Percentiles rank a stretch among this genome's conserved stretches.
Evolutionary conservation across 2,329 filamentous ascomycete genomes (phyloP).

Genomic region (Alternaria rosae): DNA sequence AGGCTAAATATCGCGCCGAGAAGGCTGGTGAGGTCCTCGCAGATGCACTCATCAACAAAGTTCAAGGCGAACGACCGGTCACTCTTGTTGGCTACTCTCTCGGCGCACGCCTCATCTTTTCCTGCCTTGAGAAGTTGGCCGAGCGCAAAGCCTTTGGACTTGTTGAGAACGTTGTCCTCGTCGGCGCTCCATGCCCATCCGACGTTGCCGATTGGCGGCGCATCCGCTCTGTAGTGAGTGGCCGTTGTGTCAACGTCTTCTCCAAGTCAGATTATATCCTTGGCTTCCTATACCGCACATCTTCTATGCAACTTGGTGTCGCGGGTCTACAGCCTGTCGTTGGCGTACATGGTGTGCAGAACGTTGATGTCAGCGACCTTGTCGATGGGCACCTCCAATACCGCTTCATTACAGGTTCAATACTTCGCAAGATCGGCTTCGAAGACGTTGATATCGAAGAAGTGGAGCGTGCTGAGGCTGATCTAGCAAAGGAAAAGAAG

Average conservation of each 20-base stretch:
- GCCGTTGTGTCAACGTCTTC: slow-evolving; percentile 86
- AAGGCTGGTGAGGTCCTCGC: slow-evolving; percentile 83
- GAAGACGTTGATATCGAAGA: slow-evolving; percentile 58
- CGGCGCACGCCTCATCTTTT: slow-evolving; percentile 82
- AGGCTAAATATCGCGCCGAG: slow-evolving; percentile 77
- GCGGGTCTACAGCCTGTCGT: slow-evolving; percentile 80
- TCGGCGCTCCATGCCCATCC: slow-evolving; percentile 81
- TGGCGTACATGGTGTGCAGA: slow-evolving; percentile 70
- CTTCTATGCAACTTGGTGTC: slow-evolving; percentile 81
- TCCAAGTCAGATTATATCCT: slow-evolving; percentile 88
- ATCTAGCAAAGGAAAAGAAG: slow-evolving; percentile 55
- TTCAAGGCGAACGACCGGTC: slow-evolving; percentile 82
- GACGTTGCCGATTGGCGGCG: slow-evolving; percentile 75
- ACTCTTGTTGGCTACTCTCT: slow-evolving; percentile 83
- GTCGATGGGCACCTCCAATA: slow-evolving; percentile 62
- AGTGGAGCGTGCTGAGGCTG: slow-evolving; percentile 57
- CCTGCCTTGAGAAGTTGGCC: slow-evolving; percentile 78
- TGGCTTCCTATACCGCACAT: slow-evolving; percentile 85
- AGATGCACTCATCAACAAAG: slow-evolving; percentile 80
- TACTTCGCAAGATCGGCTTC: slow-evolving; percentile 62
- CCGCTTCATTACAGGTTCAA: slow-evolving; percentile 58
- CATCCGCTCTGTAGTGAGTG: slow-evolving; percentile 79
- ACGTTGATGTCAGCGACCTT: slow-evolving; percentile 61
- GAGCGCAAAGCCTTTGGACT: slow-evolving; percentile 82
- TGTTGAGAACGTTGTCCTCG: slow-evolving; percentile 81